Base-by-base conservation (phyloP, 768 basidiomycete genomes). In the Trametes punicea region DNA sequence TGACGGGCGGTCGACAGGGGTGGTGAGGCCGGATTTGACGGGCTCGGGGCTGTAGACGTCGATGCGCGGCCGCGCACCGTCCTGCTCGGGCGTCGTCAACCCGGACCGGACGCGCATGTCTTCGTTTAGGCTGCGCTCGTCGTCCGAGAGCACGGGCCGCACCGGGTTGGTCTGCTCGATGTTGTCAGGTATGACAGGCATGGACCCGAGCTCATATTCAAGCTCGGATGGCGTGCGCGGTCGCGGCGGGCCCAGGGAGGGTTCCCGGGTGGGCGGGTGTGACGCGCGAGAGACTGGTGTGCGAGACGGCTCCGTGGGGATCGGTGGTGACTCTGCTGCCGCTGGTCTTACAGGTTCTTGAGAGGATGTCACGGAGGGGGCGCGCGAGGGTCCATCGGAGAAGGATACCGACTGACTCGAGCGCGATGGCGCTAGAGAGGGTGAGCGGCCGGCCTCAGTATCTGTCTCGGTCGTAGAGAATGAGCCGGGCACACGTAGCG, bases 181-280 rank as follows among this genome's bases (percentile, higher is more conserved):
- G 34, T 49, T 53, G 38, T 66, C 60, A 11, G 65, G 63, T 16
- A 67, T 64, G 29, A 49, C 53, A 33, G 67, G 67, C 2, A 62
- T 30, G 6, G 63, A 23, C n/a, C 58, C 46, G 45, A n/a, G n/a
- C n/a, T n/a, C n/a, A n/a, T 69, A 69, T 30, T 65, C 64, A 5
- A 69, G 63, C 33, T 69, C 67, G 21, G 65, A 65, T 3, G 67
- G 64, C 3, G 65, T 57, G 18, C 59, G 63, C 5, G 55, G 40
- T 2, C 51, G 55, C 18, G 36, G 50, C 5, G 31, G 51, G 18
- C 45, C 25, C n/a, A 26, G 3, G 13, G 46, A 21, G 20, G 48
- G 50, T 15, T 45, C 40, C 20, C 40, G 51, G 6, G 31, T 33
- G 21, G 51, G 51, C n/a, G 40, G 9, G 29, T 29, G 40, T 30